These are phyloP conservation scores for Ascochyta clinopodiicola DNA, from an alignment of 2,329 filamentous ascomycete genomes.

Conservation along the genomic window DNA sequence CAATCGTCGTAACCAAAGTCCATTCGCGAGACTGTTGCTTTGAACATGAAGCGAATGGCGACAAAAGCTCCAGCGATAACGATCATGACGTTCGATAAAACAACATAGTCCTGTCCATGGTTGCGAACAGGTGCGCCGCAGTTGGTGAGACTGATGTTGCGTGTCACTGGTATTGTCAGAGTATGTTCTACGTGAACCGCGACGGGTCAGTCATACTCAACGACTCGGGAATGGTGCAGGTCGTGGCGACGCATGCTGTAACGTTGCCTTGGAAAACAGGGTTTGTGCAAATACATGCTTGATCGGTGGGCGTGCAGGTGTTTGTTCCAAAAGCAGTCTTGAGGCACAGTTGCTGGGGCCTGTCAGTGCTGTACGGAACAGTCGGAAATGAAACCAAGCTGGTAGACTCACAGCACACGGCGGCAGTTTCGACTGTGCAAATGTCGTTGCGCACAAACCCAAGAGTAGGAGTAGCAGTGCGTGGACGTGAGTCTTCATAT, in stretches of 20 bases:
- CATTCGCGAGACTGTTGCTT: slow-evolving; percentile 41
- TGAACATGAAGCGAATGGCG: slow-evolving; percentile 46
- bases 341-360: slow-evolving; percentile 13
- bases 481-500: slow-evolving; percentile 10
- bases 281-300: slow-evolving; percentile 34
- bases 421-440: slow-evolving; percentile 19
- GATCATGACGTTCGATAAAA: slow-evolving; percentile 44
- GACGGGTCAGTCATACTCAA: slow-evolving; percentile 19
- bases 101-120: slow-evolving; percentile 41
- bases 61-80: slow-evolving; percentile 46
- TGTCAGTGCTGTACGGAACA: slow-evolving; percentile 1
- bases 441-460: slow-evolving; percentile 10
- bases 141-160: slow-evolving; percentile 50
- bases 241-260: slow-evolving; percentile 25
- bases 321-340: slow-evolving; percentile 17
- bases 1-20: slow-evolving; percentile 52
- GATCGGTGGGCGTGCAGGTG: slow-evolving; percentile 27
- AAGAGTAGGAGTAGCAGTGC: slow-evolving; percentile 6
- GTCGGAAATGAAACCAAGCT: background rate
- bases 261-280: slow-evolving; percentile 27
- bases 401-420: slow-evolving; percentile 25
- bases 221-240: slow-evolving; percentile 32
- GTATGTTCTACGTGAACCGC: background rate
- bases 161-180: slow-evolving; percentile 39
- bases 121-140: slow-evolving; percentile 51